phyloP scores from a whole-genome alignment of 2,329 filamentous ascomycete species.

The Phyllosticta ampelicida region DNA sequence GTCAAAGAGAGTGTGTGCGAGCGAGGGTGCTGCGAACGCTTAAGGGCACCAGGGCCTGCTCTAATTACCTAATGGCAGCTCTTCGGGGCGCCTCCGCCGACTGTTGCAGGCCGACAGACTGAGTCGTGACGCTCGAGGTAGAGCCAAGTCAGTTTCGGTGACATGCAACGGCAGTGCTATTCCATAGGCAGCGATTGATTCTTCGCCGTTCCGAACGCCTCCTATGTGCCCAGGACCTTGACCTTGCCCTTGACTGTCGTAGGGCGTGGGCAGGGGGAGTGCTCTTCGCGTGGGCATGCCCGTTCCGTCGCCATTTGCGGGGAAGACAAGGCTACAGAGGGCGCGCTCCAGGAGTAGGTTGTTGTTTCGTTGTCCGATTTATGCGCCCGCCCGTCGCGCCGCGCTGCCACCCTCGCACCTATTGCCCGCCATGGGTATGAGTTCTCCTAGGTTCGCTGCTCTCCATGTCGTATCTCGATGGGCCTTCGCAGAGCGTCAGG shows the following conservation, averaged over 20 bases:
- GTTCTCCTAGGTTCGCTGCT: no score
- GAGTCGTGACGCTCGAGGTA: conserved; percentile 11
- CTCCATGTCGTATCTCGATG: no score
- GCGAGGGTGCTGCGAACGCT: conserved; percentile 6
- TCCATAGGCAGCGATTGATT: no score
- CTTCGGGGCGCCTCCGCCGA: conserved; percentile 10
- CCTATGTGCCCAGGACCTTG: no score
- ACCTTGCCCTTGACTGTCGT: neutral
- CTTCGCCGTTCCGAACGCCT: no score
- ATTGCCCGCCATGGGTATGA: neutral
- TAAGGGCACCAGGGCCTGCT: conserved; percentile 8
- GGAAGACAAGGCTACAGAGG: no score
- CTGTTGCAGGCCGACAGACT: conserved; percentile 3
- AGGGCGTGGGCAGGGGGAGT: neutral
- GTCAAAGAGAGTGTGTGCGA: conserved; percentile 2
- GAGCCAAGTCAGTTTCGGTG: no score
- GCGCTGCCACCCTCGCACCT: neutral
- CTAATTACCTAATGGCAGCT: conserved; percentile 14
- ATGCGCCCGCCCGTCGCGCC: neutral
- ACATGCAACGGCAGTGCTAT: conserved; percentile 1
- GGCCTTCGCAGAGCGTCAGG: no score
- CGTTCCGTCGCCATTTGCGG: conserved; percentile 11
- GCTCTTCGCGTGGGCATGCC: neutral
- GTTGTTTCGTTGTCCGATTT: no score
- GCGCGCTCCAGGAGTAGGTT: no score